These are phyloP conservation scores for Paramecium primaurelia DNA, from an alignment of 73 alveolate genomes.

Conservation along the genomic window DNA sequence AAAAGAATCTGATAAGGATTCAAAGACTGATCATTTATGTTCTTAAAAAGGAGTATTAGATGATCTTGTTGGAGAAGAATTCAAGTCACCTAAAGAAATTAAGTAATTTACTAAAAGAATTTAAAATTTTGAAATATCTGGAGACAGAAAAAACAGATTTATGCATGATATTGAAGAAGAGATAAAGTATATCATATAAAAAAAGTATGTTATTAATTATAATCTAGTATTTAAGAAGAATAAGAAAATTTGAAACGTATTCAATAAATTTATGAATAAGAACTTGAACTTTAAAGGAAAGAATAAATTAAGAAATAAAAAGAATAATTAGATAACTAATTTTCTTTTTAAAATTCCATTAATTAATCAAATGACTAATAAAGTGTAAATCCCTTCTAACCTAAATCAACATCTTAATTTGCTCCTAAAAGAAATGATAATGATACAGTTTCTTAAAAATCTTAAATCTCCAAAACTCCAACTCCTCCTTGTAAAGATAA, in stretches of 20 bases:
- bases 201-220: background rate
- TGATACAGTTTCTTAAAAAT: background rate
- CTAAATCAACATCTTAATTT: slow-evolving; percentile 21
- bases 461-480: background rate
- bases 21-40: background rate
- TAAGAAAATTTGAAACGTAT: background rate
- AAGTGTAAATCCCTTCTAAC: background rate
- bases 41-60: background rate
- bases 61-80: background rate
- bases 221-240: background rate
- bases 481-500: background rate
- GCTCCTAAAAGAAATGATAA: slow-evolving; percentile 32
- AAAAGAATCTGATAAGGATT: background rate
- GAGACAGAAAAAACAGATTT: background rate
- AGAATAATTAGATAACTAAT: background rate
- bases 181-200: background rate
- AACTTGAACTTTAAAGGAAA: background rate
- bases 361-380: background rate
- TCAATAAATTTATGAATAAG: background rate
- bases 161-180: background rate
- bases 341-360: background rate
- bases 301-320: background rate
- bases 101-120: background rate
- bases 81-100: background rate
- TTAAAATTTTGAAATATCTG: background rate